Evolutionary conservation across 2,329 filamentous ascomycete genomes (phyloP).

Genomic region (Clarireedia homoeocarpa): DNA sequence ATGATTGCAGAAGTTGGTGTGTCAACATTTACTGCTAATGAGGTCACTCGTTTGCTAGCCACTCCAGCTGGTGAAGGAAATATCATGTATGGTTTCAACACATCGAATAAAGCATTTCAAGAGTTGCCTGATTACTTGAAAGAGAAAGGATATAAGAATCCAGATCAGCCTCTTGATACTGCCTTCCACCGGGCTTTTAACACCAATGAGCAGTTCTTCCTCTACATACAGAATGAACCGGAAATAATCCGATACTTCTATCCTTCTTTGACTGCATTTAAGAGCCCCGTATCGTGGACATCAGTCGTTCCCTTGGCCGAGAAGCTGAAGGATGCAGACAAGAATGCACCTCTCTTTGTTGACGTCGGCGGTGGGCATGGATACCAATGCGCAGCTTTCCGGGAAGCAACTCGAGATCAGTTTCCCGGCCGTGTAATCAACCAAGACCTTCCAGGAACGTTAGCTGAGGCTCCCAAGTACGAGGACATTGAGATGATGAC

Average conservation of each 20-base stretch:
- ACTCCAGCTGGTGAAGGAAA: neutral
- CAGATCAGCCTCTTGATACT: neutral
- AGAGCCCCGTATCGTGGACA: neutral
- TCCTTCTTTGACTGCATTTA: neutral
- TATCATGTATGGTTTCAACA: neutral
- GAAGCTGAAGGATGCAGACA: neutral
- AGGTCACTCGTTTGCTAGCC: neutral
- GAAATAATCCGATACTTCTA: neutral
- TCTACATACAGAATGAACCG: neutral
- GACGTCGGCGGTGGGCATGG: slow-evolving; percentile 35
- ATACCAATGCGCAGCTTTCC: slow-evolving; percentile 27
- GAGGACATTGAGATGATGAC: slow-evolving; percentile 26
- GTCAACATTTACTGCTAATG: neutral
- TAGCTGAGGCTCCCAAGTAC: slow-evolving; percentile 18
- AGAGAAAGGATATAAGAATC: neutral
- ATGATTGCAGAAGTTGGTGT: neutral
- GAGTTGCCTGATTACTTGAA: neutral
- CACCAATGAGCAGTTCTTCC: neutral
- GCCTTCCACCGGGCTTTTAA: neutral
- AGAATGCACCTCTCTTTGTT: slow-evolving; percentile 27
- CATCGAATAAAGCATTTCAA: neutral
- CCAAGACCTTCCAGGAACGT: slow-evolving; percentile 32
- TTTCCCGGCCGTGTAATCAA: slow-evolving; percentile 33
- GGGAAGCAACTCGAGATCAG: slow-evolving; percentile 24
- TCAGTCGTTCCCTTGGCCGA: neutral